Evolutionary conservation across 2,329 filamentous ascomycete species (phyloP).

Genomic region (Diaporthe ampelina): DNA sequence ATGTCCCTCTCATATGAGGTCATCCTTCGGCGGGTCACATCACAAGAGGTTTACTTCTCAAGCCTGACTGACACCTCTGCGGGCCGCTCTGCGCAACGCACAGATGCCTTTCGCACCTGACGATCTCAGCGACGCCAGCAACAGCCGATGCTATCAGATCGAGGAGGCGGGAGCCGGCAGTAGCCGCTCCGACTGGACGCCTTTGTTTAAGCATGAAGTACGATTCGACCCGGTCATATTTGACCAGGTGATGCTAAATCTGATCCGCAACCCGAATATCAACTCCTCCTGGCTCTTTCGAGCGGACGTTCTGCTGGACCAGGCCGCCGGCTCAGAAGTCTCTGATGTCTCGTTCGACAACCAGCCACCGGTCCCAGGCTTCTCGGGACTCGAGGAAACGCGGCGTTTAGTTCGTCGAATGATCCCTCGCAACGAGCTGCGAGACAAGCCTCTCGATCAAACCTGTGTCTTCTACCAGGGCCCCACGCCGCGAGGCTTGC

Average conservation of each 20-base stretch:
- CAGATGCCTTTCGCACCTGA: slow-evolving; percentile 39
- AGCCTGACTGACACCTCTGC: background rate
- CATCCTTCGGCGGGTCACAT: background rate
- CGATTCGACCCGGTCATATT: slow-evolving; percentile 76
- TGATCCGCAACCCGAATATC: slow-evolving; percentile 84
- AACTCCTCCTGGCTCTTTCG: slow-evolving; percentile 84
- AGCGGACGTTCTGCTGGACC: slow-evolving; percentile 78
- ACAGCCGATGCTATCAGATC: slow-evolving; percentile 36
- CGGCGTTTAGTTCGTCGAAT: slow-evolving; percentile 81
- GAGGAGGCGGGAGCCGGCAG: slow-evolving; percentile 51
- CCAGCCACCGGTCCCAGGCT: slow-evolving; percentile 57
- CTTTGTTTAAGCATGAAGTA: slow-evolving; percentile 69
- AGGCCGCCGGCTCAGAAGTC: slow-evolving; percentile 50
- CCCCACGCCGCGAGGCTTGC: slow-evolving; percentile 47
- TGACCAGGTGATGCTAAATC: slow-evolving; percentile 76
- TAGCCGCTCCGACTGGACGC: slow-evolving; percentile 62
- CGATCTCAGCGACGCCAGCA: slow-evolving; percentile 34
- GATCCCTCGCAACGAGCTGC: slow-evolving; percentile 83
- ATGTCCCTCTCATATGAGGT: background rate
- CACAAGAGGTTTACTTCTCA: background rate
- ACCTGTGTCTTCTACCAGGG: slow-evolving; percentile 80
- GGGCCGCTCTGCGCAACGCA: slow-evolving; percentile 18
- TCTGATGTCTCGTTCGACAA: slow-evolving; percentile 41
- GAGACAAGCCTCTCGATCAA: slow-evolving; percentile 83
- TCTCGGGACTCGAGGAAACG: slow-evolving; percentile 62